Conservation (phyloP, 768 basidiomycete species). For the Auricularia cornea region DNA sequence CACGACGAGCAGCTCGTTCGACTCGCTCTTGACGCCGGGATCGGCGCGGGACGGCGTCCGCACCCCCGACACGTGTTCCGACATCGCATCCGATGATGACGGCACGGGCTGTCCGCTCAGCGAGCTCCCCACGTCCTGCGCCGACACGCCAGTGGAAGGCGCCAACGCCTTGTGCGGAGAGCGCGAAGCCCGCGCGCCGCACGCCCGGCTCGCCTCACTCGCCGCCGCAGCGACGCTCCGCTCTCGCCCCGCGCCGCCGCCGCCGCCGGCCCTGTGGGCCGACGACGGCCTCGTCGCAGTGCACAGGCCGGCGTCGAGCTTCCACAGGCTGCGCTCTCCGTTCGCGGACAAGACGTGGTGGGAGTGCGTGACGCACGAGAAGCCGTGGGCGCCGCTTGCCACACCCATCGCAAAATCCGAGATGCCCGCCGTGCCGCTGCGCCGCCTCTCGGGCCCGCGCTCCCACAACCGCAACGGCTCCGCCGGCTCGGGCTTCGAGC, state of each 20-base stretch:
- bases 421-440: background rate
- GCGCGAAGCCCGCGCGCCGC: background rate
- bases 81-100: background rate
- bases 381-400: background rate
- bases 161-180: background rate
- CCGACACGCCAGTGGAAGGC: background rate
- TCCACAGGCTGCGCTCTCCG: background rate
- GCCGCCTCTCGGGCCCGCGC: no score
- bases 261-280: background rate
- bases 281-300: background rate
- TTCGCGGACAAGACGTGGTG: background rate
- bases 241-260: background rate
- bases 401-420: background rate
- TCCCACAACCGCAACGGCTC: no score
- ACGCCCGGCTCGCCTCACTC: background rate
- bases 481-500: no score
- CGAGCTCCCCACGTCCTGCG: background rate
- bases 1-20: background rate
- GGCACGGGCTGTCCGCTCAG: background rate
- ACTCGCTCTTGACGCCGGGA: background rate
- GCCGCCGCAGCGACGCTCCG: background rate
- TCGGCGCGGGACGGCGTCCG: background rate
- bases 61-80: slow-evolving; percentile 1
- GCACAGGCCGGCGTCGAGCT: background rate
- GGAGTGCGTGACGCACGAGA: background rate